Evolutionary conservation across 176 grass and related monocot species (phyloP).

Genomic region (Musa schizocarpa): DNA sequence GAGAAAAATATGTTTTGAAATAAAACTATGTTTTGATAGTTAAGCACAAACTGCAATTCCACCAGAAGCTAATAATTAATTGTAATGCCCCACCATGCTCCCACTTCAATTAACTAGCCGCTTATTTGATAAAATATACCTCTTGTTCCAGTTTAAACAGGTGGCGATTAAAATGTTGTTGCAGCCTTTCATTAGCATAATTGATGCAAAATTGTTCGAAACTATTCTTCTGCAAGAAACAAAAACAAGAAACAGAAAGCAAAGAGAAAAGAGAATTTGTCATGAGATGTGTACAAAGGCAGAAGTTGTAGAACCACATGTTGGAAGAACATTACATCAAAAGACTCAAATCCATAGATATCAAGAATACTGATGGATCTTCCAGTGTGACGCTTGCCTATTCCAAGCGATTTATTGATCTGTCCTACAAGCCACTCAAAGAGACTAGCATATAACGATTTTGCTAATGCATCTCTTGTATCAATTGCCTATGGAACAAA

Average conservation of each 20-base stretch:
- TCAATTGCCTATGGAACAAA: conserved; percentile 63
- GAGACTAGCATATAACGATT: conserved; percentile 87
- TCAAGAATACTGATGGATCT: conserved; percentile 99
- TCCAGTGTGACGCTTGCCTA: conserved; percentile 71
- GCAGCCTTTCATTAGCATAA: conserved; percentile 95
- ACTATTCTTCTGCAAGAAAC: conserved; percentile 61
- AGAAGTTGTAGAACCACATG: conserved; percentile 13
- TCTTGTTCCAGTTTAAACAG: conserved; percentile 99
- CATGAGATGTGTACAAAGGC: conserved; percentile 9
- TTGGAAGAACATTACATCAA: conserved; percentile 48
- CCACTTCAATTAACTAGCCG: too few species aligned
- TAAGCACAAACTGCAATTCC: too few species aligned
- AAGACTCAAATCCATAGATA: conserved; percentile 98
- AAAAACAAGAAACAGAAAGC: too few species aligned
- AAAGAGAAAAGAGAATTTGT: conserved; percentile 23
- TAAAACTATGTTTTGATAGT: too few species aligned
- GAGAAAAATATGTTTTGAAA: too few species aligned
- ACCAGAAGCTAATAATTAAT: background rate
- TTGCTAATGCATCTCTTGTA: conserved; percentile 86
- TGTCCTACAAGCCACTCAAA: conserved; percentile 97
- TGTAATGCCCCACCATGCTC: background rate
- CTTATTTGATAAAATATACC: conserved; percentile 23
- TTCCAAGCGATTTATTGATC: conserved; percentile 90
- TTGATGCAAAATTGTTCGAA: conserved; percentile 99
- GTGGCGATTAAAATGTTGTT: conserved; percentile 98